These are phyloP conservation scores for Ophiostoma himal-ulmi DNA, from an alignment of 2,329 filamentous ascomycete genomes.

Conservation along the genomic window DNA sequence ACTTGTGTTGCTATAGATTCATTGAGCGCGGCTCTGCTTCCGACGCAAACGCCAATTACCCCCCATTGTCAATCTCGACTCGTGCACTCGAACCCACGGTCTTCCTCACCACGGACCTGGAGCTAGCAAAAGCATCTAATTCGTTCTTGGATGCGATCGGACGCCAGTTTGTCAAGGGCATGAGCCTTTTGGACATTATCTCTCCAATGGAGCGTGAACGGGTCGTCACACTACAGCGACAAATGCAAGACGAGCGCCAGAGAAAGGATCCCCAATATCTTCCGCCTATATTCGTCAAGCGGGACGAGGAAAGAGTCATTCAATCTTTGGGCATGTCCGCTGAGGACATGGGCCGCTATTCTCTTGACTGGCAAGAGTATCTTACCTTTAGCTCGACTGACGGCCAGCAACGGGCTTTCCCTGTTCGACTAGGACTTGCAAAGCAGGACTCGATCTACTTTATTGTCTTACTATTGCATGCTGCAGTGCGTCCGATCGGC, in stretches of 20 bases:
- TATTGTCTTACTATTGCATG: conserved; percentile 46
- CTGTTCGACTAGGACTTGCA: conserved; percentile 50
- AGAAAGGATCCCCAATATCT: conserved; percentile 57
- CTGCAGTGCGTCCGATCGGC: conserved; percentile 34
- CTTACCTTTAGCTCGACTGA: conserved; percentile 50
- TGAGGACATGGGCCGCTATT: conserved; percentile 49
- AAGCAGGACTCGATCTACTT: conserved; percentile 60
- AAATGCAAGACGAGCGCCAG: conserved; percentile 52
- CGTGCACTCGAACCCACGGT: conserved; percentile 48
- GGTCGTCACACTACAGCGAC: conserved; percentile 44
- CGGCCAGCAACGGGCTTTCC: conserved; percentile 46
- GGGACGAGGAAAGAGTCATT: conserved; percentile 50
- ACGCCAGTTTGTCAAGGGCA: conserved; percentile 41
- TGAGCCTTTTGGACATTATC: conserved; percentile 52
- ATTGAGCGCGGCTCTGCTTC: conserved; percentile 45
- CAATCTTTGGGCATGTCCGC: conserved; percentile 48
- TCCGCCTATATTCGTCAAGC: conserved; percentile 55
- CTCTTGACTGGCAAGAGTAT: conserved; percentile 49
- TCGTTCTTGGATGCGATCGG: conserved; percentile 53
- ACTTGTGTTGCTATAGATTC: conserved; percentile 41
- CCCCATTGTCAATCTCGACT: conserved; percentile 39
- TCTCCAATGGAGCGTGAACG: conserved; percentile 48
- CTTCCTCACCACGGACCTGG: conserved; percentile 53
- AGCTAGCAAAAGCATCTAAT: conserved; percentile 51
- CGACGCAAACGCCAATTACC: conserved; percentile 46